These are phyloP conservation scores for Kuraishia floccosa DNA, from an alignment of 805 yeast species.

Conservation along the genomic window DNA sequence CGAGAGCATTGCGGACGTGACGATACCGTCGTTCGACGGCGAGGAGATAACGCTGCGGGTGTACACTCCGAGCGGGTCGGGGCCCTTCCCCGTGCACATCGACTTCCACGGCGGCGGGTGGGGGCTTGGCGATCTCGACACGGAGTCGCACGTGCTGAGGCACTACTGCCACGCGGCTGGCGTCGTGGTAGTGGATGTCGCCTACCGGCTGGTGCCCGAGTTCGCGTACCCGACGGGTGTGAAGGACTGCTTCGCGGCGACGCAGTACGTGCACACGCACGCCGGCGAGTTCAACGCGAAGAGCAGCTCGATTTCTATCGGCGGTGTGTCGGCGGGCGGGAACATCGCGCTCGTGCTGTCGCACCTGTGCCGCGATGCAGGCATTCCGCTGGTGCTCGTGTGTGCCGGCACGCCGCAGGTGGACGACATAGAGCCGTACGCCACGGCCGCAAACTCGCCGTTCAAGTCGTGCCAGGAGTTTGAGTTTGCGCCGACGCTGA, in stretches of 20 bases:
- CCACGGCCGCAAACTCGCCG: slow-evolving; percentile 14
- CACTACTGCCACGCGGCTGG: slow-evolving; percentile 14
- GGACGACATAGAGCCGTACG: slow-evolving; percentile 15
- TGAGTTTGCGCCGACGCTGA: slow-evolving; percentile 20
- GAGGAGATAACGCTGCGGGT: slow-evolving; percentile 12
- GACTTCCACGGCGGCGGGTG: slow-evolving; percentile 24
- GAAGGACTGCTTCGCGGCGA: slow-evolving; percentile 17
- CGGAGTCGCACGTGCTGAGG: slow-evolving; percentile 16
- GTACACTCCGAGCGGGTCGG: slow-evolving; percentile 12
- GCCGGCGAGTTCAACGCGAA: slow-evolving; percentile 11
- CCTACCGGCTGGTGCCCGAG: slow-evolving; percentile 19
- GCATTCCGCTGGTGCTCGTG: slow-evolving; percentile 12
- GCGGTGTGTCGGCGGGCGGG: slow-evolving; percentile 14
- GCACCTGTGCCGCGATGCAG: slow-evolving; percentile 15
- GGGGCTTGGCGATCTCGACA: slow-evolving; percentile 19
- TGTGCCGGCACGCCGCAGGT: slow-evolving; percentile 21
- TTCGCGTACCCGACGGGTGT: slow-evolving; percentile 15
- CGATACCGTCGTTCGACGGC: slow-evolving; percentile 11
- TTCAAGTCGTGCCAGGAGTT: slow-evolving; percentile 14
- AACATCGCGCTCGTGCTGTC: slow-evolving; percentile 16
- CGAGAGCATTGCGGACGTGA: slow-evolving; percentile 7
- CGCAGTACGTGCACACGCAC: slow-evolving; percentile 13
- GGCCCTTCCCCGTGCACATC: slow-evolving; percentile 16
- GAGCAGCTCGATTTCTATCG: slow-evolving; percentile 13
- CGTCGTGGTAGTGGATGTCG: slow-evolving; percentile 19